phyloP scores from a whole-genome alignment of 2,329 filamentous ascomycete genomes.

The Nigrospora sphaerica region DNA sequence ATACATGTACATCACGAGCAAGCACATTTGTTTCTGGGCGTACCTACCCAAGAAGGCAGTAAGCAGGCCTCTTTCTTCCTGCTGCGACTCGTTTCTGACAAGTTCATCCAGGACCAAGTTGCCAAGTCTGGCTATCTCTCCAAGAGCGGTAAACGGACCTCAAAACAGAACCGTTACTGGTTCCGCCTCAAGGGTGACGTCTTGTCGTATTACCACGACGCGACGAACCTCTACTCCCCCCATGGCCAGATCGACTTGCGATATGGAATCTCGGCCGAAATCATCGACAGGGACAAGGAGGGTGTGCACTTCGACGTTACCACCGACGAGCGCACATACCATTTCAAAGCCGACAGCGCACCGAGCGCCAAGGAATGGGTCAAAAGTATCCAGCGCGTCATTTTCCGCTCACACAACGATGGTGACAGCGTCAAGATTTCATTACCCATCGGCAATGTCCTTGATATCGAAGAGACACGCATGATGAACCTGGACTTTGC shows the following conservation, averaged over 20 bases:
- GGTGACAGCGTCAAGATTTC: conserved; percentile 97
- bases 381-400: conserved; percentile 85
- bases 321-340: conserved; percentile 75
- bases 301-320: conserved; percentile 70
- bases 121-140: conserved; percentile 83
- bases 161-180: conserved; percentile 86
- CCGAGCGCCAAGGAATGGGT: conserved; percentile 95
- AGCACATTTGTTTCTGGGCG: conserved; percentile 94
- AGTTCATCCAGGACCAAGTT: conserved; percentile 50
- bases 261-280: conserved; percentile 80
- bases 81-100: conserved; percentile 5
- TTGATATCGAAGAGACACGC: conserved; percentile 87
- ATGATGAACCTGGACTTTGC: conserved; percentile 71
- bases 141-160: conserved; percentile 83
- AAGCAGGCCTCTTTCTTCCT: conserved; percentile 23
- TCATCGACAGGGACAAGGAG: conserved; percentile 73
- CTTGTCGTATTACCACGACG: conserved; percentile 79
- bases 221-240: conserved; percentile 84
- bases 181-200: conserved; percentile 89
- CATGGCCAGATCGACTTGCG: conserved; percentile 86
- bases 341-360: conserved; percentile 82
- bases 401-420: conserved; percentile 92
- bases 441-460: conserved; percentile 77
- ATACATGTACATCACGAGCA: conserved; percentile 90
- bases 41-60: conserved; percentile 91